Conservation (phyloP, 2,329 filamentous ascomycete species). For the Daldinia sp. region DNA sequence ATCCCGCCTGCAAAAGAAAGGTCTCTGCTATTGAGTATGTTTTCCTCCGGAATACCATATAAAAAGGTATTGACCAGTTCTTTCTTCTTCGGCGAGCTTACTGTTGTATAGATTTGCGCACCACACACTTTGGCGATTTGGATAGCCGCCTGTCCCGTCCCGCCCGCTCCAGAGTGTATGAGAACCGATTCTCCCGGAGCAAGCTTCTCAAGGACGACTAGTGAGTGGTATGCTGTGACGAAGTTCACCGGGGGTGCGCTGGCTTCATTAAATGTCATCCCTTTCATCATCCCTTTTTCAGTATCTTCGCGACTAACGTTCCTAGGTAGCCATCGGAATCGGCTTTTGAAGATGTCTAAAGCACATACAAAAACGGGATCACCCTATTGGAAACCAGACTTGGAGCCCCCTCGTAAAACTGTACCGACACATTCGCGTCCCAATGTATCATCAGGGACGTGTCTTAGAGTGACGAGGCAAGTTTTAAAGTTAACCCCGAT, state of each 20-base stretch:
- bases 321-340: not conserved
- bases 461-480: conserved; percentile 4
- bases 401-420: not conserved
- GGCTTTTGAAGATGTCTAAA: conserved; percentile 1
- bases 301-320: not conserved
- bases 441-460: not conserved
- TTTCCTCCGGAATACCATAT: not conserved
- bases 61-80: not conserved
- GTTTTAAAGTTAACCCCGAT: conserved; percentile 14
- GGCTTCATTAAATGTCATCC: not conserved
- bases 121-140: conserved; percentile 10
- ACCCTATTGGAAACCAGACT: not conserved
- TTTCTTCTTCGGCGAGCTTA: not conserved
- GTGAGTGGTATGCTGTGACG: not conserved
- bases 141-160: conserved; percentile 11
- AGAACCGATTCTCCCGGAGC: not conserved
- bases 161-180: conserved; percentile 10
- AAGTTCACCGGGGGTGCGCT: not conserved
- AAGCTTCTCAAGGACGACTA: not conserved
- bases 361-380: not conserved
- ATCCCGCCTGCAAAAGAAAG: conserved; percentile 2
- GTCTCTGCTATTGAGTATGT: conserved; percentile 11
- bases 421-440: conserved; percentile 12
- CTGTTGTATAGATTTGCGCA: conserved; percentile 4
- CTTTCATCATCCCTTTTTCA: too few species aligned